phyloP scores from a whole-genome alignment of 176 grass and related monocot species.

The Bonia amplexicaulis region DNA sequence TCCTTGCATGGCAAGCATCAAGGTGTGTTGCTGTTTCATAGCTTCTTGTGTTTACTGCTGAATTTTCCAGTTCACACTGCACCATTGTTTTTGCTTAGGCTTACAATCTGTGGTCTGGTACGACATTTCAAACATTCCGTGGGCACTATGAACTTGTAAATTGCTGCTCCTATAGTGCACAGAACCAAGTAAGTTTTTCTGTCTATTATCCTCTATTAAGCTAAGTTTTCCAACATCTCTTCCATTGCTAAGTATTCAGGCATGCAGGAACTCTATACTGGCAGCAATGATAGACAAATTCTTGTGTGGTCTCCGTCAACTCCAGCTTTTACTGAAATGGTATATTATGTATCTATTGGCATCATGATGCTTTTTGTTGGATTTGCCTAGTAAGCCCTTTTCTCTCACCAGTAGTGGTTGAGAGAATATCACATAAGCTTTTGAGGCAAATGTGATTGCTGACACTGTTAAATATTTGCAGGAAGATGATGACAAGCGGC shows the following conservation, averaged over 20 bases:
- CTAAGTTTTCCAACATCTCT: background rate
- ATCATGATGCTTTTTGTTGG: background rate
- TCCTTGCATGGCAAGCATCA: slow-evolving; percentile 83
- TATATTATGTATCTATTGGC: slow-evolving; percentile 21
- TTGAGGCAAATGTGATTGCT: background rate
- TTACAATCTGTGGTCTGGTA: slow-evolving; percentile 78
- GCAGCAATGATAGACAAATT: slow-evolving; percentile 96
- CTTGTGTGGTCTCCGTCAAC: slow-evolving; percentile 84
- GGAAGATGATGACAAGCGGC: slow-evolving; percentile 52
- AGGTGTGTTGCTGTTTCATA: slow-evolving; percentile 46
- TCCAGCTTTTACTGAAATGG: slow-evolving; percentile 64
- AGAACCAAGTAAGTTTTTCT: slow-evolving; percentile 57
- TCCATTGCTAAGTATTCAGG: slow-evolving; percentile 24
- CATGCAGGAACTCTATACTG: slow-evolving; percentile 87
- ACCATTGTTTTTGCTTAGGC: slow-evolving; percentile 42
- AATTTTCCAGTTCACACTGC: slow-evolving; percentile 13
- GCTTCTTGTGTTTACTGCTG: background rate
- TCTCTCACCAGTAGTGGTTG: background rate
- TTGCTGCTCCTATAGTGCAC: slow-evolving; percentile 68
- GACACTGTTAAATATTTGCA: slow-evolving; percentile 15
- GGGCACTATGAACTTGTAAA: slow-evolving; percentile 90
- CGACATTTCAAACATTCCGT: slow-evolving; percentile 52
- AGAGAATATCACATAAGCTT: background rate
- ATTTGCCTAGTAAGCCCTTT: slow-evolving; percentile 9
- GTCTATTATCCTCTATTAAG: slow-evolving; percentile 11